Base-by-base conservation (phyloP, 768 basidiomycete genomes). In the Steccherinum ochraceum region DNA sequence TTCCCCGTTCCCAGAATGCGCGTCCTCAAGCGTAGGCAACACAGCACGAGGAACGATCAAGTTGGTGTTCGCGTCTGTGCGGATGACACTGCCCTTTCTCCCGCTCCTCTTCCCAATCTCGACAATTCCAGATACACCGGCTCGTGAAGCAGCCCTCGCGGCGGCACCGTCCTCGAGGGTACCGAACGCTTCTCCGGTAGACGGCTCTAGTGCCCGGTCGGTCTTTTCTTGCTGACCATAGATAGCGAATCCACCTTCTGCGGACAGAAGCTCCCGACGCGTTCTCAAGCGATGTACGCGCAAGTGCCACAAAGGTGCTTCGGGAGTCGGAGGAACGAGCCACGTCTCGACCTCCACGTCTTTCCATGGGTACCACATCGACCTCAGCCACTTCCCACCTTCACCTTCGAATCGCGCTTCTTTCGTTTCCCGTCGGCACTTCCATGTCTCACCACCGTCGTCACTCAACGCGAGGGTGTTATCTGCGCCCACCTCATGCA, bases 361-460 rank as follows among this genome's bases (percentile, higher is more conserved):
- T 40, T 71, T 69, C 84, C 84, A 89, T 12, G 86, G 86, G 58
- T 79, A 76, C 87, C 87, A 89, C 72, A 79, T 79, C 41, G 81
- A 80, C 48, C 79, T 69, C 40, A 89, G 68, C 77, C 80, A 81
- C 44, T 67, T 70, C 51, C 72, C 52, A 54, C 62, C 16, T 58
- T 61, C 67, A 27, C 67, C 63, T 68, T 81, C 76, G 45, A 83
- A 69, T 30, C 76, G 67, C 18, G 84, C 82, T 53, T 83, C 81
- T 55, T 74, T 72, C 2, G 84, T 84, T 45, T 75, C 76, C 45
- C 86, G 67, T 23, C 87, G 72, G 56, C 80, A 77, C 58, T 83
- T 79, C 86, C 86, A 90, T 11, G 76, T 77, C 65, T 88, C 86
- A 16, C 84, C 86, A 35, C 68, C 69, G 58, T 86, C 84, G 56